Percentiles rank a stretch among this genome's conserved stretches.
phyloP scores from a whole-genome alignment of 805 yeast genomes.

The Spathaspora arborariae region DNA sequence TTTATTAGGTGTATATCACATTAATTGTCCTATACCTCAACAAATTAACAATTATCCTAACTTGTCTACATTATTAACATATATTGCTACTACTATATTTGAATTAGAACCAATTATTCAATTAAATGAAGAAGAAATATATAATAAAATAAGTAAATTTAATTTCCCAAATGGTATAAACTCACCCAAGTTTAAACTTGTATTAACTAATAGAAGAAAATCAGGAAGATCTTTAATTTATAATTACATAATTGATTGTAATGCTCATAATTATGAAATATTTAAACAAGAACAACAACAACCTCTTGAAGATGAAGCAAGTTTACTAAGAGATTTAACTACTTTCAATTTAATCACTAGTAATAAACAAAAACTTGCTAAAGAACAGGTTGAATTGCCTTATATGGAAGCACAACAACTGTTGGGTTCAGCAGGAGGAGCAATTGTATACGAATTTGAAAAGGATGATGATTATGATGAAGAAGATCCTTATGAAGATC shows the following conservation, averaged over 20 bases:
- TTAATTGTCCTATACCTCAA: slow-evolving; percentile 35
- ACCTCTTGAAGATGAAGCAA: slow-evolving; percentile 45
- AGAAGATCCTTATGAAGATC: slow-evolving; percentile 97
- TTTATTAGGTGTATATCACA: slow-evolving; percentile 36
- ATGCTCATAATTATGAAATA: slow-evolving; percentile 38
- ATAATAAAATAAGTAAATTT: slow-evolving; percentile 33
- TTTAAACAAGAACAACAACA: slow-evolving; percentile 19
- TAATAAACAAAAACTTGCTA: slow-evolving; percentile 69
- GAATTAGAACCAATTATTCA: slow-evolving; percentile 47
- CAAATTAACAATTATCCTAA: slow-evolving; percentile 54
- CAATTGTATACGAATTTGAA: slow-evolving; percentile 92
- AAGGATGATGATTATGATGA: slow-evolving; percentile 98
- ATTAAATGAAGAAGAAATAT: slow-evolving; percentile 46
- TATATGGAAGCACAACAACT: slow-evolving; percentile 81
- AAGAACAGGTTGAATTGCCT: slow-evolving; percentile 88
- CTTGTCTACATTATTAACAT: slow-evolving; percentile 49
- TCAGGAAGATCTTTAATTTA: slow-evolving; percentile 76
- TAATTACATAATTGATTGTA: slow-evolving; percentile 49
- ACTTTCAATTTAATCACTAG: slow-evolving; percentile 83
- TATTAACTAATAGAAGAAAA: slow-evolving; percentile 67
- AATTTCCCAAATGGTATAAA: slow-evolving; percentile 54
- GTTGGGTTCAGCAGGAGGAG: slow-evolving; percentile 67
- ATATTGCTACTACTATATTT: slow-evolving; percentile 72
- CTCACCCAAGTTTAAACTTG: slow-evolving; percentile 40
- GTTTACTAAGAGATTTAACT: slow-evolving; percentile 66